Percentiles rank a stretch among this genome's conserved stretches.
Evolutionary conservation across 2,329 filamentous ascomycete species (phyloP).

Genomic region (Hirsutella minnesotensis): DNA sequence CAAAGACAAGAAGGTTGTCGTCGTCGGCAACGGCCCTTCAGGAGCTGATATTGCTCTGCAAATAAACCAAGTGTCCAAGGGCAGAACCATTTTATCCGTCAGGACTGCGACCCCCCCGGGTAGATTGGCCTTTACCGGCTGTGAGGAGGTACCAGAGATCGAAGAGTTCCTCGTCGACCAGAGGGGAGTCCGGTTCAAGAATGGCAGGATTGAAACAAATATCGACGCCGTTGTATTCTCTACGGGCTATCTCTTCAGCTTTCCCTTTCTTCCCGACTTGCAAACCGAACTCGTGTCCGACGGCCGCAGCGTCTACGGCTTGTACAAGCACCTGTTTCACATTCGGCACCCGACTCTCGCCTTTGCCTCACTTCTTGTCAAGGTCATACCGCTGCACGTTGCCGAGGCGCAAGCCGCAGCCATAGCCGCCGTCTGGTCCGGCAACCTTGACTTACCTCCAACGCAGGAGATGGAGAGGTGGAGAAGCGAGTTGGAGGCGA

Average conservation of each 20-base stretch:
- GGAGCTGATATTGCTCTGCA: slow-evolving; percentile 75
- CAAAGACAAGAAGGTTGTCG: slow-evolving; percentile 58
- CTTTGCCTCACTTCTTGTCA: slow-evolving; percentile 65
- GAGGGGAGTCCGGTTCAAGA: slow-evolving; percentile 52
- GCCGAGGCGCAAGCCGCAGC: slow-evolving; percentile 70
- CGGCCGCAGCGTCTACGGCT: slow-evolving; percentile 56
- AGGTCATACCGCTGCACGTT: slow-evolving; percentile 79
- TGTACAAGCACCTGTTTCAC: slow-evolving; percentile 74
- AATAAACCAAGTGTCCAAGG: slow-evolving; percentile 48
- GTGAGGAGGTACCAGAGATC: slow-evolving; percentile 46
- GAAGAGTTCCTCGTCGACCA: slow-evolving; percentile 39
- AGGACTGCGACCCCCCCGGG: slow-evolving; percentile 35
- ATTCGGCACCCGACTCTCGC: slow-evolving; percentile 65
- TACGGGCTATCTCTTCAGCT: slow-evolving; percentile 80
- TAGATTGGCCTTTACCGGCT: slow-evolving; percentile 30
- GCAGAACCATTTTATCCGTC: slow-evolving; percentile 54
- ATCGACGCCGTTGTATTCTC: slow-evolving; percentile 76
- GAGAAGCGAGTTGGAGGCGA: slow-evolving; percentile 49
- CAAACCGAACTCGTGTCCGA: slow-evolving; percentile 46
- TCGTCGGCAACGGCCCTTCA: slow-evolving; percentile 77
- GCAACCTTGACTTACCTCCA: slow-evolving; percentile 52
- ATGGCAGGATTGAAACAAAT: slow-evolving; percentile 51
- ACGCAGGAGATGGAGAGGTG: slow-evolving; percentile 54
- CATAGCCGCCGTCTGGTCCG: slow-evolving; percentile 66
- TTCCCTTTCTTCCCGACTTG: slow-evolving; percentile 53